phyloP scores from a whole-genome alignment of 495 filamentous ascomycete species.

The Penicillium lividum region DNA sequence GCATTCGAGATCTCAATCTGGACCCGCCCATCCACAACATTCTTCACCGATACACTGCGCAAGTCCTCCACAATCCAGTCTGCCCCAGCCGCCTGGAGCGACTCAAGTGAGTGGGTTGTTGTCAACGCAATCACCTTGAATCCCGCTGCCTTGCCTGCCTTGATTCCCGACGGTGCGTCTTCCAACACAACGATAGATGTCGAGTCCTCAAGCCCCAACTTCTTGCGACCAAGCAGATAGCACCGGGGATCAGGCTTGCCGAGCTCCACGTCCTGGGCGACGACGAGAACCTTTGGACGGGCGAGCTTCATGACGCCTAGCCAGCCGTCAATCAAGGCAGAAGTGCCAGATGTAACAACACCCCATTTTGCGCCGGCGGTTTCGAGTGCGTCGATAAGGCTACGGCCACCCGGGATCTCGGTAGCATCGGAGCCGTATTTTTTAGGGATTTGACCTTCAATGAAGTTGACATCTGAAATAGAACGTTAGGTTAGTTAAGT shows the following conservation, averaged over 20 bases:
- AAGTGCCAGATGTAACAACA: conserved; percentile 88
- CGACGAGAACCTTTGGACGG: conserved; percentile 70
- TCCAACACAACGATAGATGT: conserved; percentile 76
- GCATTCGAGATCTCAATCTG: conserved; percentile 54
- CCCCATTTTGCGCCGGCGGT: conserved; percentile 69
- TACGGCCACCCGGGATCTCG: conserved; percentile 73
- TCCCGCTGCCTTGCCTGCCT: conserved; percentile 82
- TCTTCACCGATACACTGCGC: conserved; percentile 63
- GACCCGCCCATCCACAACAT: conserved; percentile 51
- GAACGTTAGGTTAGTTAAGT: neutral
- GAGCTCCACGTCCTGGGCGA: conserved; percentile 79
- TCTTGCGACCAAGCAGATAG: conserved; percentile 70
- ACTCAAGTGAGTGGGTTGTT: conserved; percentile 76
- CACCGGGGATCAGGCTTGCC: conserved; percentile 88
- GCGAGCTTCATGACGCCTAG: conserved; percentile 75
- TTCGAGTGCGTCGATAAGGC: conserved; percentile 59
- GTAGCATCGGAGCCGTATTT: conserved; percentile 73
- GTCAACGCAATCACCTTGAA: conserved; percentile 86
- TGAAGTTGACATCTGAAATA: conserved; percentile 69
- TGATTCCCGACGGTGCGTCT: conserved; percentile 90
- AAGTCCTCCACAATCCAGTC: conserved; percentile 90
- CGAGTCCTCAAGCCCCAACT: conserved; percentile 57
- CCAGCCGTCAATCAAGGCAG: conserved; percentile 83
- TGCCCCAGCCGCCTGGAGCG: conserved; percentile 70
- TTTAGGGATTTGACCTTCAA: conserved; percentile 77